phyloP scores from a whole-genome alignment of 2,329 filamentous ascomycete species.

The Pseudocercospora crystallina region DNA sequence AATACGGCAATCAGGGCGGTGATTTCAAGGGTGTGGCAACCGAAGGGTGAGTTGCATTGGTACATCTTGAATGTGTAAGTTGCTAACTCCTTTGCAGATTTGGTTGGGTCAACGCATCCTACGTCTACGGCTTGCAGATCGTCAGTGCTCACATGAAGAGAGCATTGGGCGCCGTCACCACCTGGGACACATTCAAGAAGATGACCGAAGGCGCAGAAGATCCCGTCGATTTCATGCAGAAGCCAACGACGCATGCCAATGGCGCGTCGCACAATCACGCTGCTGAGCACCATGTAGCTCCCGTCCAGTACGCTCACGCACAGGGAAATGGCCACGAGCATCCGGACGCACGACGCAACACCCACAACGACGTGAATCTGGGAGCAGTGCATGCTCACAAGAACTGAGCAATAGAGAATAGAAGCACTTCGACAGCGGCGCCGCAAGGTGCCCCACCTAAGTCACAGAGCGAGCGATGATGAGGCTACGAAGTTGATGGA shows the following conservation, averaged over 20 bases:
- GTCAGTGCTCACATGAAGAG: conserved; percentile 86
- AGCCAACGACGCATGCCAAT: conserved; percentile 7
- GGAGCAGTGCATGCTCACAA: background rate
- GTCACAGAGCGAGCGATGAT: too few species aligned
- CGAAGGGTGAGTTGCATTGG: conserved; percentile 72
- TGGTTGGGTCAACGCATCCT: conserved; percentile 98
- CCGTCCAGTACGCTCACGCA: conserved; percentile 17
- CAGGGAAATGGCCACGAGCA: too few species aligned
- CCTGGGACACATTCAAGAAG: conserved; percentile 78
- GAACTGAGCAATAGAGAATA: conserved; percentile 1
- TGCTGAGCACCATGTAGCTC: conserved; percentile 16
- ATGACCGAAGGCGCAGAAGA: conserved; percentile 39
- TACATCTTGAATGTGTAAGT: background rate
- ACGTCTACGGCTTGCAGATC: conserved; percentile 87
- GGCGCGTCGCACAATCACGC: background rate
- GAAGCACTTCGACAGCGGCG: conserved; percentile 2
- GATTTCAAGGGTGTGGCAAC: conserved; percentile 95
- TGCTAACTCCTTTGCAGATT: conserved; percentile 60
- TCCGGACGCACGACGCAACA: background rate
- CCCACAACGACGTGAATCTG: conserved; percentile 17
- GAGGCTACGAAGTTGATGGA: too few species aligned
- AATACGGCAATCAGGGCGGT: conserved; percentile 94
- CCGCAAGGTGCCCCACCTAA: too few species aligned
- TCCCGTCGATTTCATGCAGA: conserved; percentile 6
- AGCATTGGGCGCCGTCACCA: conserved; percentile 82